Evolutionary conservation across 2,329 filamentous ascomycete species (phyloP).

Genomic region (Botrytis pseudocinerea): DNA sequence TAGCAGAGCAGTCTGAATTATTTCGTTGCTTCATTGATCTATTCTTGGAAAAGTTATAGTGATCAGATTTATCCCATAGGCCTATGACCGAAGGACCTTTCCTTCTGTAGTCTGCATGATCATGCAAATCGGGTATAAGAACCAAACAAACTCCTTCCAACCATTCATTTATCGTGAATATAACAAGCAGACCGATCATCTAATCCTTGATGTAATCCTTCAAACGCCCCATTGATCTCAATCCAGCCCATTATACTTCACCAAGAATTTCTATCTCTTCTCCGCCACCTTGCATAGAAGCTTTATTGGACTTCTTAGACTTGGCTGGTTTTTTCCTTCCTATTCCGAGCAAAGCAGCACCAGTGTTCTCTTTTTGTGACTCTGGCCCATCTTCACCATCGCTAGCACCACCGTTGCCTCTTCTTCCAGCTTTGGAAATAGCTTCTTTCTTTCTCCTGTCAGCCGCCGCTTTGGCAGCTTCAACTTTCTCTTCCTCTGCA

Average conservation of each 20-base stretch:
- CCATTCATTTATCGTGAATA: neutral
- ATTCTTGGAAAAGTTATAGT: neutral
- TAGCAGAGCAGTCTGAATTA: neutral
- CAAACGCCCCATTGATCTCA: slow-evolving; percentile 9
- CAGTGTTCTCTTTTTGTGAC: slow-evolving; percentile 21
- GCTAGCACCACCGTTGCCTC: slow-evolving; percentile 24
- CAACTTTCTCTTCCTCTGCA: slow-evolving; percentile 49
- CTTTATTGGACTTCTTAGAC: slow-evolving; percentile 39
- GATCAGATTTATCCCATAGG: neutral
- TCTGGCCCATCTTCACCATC: slow-evolving; percentile 28
- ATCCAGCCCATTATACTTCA: slow-evolving; percentile 4
- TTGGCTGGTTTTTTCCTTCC: slow-evolving; percentile 28
- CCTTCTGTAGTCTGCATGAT: slow-evolving; percentile 6
- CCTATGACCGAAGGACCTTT: neutral
- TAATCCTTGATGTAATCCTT: neutral
- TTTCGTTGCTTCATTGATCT: neutral
- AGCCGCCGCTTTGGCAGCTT: slow-evolving; percentile 42
- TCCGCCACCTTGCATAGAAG: slow-evolving; percentile 32
- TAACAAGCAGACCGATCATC: neutral
- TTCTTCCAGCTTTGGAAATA: slow-evolving; percentile 31
- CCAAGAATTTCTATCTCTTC: slow-evolving; percentile 39
- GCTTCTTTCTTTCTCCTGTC: slow-evolving; percentile 37
- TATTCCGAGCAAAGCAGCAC: neutral
- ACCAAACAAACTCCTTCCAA: slow-evolving; percentile 5
- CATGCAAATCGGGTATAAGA: slow-evolving; percentile 17